Evolutionary conservation across 495 filamentous ascomycete genomes (phyloP), one percentile per base, ranked within the genome.

Genomic region (Glonium stellatum): DNA sequence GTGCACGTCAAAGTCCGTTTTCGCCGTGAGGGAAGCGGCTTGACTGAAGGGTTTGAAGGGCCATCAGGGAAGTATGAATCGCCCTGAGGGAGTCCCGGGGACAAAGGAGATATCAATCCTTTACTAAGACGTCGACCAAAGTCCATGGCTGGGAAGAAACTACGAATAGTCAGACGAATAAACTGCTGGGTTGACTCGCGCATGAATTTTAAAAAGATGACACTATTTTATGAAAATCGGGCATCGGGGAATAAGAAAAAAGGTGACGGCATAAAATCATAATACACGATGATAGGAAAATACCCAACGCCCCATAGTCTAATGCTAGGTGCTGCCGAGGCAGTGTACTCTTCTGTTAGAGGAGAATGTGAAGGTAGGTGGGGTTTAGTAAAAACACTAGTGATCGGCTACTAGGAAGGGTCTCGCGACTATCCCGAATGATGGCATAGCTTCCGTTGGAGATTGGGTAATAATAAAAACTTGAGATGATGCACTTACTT

Each of bases 11-110:
- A 21, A 12, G 15, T 21, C 21, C 47, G 47, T 21, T 50, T 50
- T 27, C 47, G 13, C 21, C 47, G 47, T 5, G 21, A 50, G 13
- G 47, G 47, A 23, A 50, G 47, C 15, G 47, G 47, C 22, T 50
- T 50, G 47, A 50, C 47, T 50, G 47, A 50, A 18, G 47, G 47
- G 22, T 50, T 50, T 21, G 47, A 50, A 4, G 21, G 47, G 21
- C 47, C 47, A 21, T 23, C 19, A 25, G 48, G 48, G 11, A 51
- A 25, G 48, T 25, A 51, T 13, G 10, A 23, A 15, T 23, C 21
- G 31, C n/a, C 9, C 8, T 23, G 48, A 23, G 48, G 13, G 21
- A 31, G 1, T 15, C 8, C 47, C 5, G 21, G 48, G 13, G 19
- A 31, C n/a, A 51, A 27, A 27, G 23, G 48, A 15, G 48, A 51